A percentile compares a stretch with the other conserved stretches of the same genome.
These are phyloP conservation scores for Ilyonectria sp. DNA, from an alignment of 2,329 filamentous ascomycete genomes.

Conservation along the genomic window DNA sequence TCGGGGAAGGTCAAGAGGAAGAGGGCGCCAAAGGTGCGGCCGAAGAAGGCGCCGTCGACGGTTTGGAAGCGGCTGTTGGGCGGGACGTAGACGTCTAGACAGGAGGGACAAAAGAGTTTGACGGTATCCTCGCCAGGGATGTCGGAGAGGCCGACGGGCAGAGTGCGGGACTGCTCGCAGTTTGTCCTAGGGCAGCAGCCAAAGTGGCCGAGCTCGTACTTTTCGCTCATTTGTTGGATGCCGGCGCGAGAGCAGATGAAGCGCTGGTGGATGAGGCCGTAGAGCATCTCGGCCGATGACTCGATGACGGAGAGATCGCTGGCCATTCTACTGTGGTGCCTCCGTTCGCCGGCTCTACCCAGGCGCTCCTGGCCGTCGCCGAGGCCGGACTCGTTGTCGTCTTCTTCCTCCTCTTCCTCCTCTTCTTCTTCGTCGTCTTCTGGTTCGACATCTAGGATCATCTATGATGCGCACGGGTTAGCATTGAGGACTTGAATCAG, in stretches of 20 bases:
- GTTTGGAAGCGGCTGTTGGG: slow-evolving; percentile 98
- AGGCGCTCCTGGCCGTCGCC: slow-evolving; percentile 72
- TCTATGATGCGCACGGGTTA: slow-evolving; percentile 61
- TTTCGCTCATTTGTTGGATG: slow-evolving; percentile 99
- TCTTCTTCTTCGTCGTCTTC: slow-evolving; percentile 94
- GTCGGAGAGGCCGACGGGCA: slow-evolving; percentile 94
- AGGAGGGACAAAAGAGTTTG: slow-evolving; percentile 97
- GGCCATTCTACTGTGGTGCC: slow-evolving; percentile 87
- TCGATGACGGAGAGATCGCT: slow-evolving; percentile 97
- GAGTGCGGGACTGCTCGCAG: slow-evolving; percentile 90
- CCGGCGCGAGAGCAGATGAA: slow-evolving; percentile 97
- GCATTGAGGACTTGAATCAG: not conserved
- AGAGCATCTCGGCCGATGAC: slow-evolving; percentile 97
- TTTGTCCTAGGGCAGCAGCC: slow-evolving; percentile 95
- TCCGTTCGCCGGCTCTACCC: slow-evolving; percentile 72
- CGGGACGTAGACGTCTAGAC: slow-evolving; percentile 96
- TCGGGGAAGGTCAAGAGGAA: slow-evolving; percentile 99
- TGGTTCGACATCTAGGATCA: slow-evolving; percentile 98
- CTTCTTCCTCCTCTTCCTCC: slow-evolving; percentile 83
- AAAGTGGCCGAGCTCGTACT: slow-evolving; percentile 97
- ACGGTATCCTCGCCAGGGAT: slow-evolving; percentile 97
- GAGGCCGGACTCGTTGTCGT: slow-evolving; percentile 76
- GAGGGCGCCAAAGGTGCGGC: slow-evolving; percentile 94
- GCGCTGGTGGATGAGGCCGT: slow-evolving; percentile 97
- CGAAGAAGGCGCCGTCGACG: slow-evolving; percentile 98